These are phyloP conservation scores for Neurospora sp. DNA, from an alignment of 495 filamentous ascomycete genomes.

Conservation along the genomic window DNA sequence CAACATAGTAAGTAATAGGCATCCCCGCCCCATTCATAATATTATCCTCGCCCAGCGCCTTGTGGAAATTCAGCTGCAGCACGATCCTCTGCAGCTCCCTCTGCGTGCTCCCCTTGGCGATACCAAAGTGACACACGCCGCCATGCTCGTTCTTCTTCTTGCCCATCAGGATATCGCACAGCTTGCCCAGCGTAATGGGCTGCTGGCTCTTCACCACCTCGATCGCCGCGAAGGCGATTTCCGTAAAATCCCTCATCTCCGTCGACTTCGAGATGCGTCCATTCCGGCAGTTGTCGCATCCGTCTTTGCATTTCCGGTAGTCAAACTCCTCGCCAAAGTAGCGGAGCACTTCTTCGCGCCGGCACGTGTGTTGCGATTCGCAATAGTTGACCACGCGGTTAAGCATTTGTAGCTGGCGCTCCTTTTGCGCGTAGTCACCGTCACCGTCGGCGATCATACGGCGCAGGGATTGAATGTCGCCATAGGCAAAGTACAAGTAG, in stretches of 20 bases:
- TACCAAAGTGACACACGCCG: slow-evolving; percentile 26
- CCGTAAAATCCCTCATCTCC: slow-evolving; percentile 62
- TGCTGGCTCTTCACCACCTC: slow-evolving; percentile 47
- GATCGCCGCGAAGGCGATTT: slow-evolving; percentile 59
- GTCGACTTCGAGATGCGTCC: slow-evolving; percentile 40
- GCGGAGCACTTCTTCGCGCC: slow-evolving; percentile 74
- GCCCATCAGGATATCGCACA: slow-evolving; percentile 39
- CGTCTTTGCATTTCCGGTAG: slow-evolving; percentile 54
- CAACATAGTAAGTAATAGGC: slow-evolving; percentile 29
- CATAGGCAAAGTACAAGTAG: slow-evolving; percentile 78
- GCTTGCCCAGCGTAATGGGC: slow-evolving; percentile 40
- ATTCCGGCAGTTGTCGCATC: slow-evolving; percentile 83
- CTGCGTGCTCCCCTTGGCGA: slow-evolving; percentile 35
- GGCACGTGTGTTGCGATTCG: slow-evolving; percentile 77
- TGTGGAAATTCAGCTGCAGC: slow-evolving; percentile 30
- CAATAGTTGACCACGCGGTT: slow-evolving; percentile 74
- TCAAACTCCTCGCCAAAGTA: slow-evolving; percentile 87
- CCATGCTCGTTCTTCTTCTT: slow-evolving; percentile 21
- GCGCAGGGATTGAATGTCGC: slow-evolving; percentile 51
- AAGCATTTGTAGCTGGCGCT: slow-evolving; percentile 75
- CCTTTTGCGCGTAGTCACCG: slow-evolving; percentile 63
- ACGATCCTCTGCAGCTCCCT: slow-evolving; percentile 41
- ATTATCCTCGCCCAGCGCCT: slow-evolving; percentile 41
- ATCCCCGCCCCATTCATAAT: slow-evolving; percentile 23
- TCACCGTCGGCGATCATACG: slow-evolving; percentile 74